Base-by-base conservation (phyloP, 495 filamentous ascomycete genomes). In the Xylaria longipes region DNA sequence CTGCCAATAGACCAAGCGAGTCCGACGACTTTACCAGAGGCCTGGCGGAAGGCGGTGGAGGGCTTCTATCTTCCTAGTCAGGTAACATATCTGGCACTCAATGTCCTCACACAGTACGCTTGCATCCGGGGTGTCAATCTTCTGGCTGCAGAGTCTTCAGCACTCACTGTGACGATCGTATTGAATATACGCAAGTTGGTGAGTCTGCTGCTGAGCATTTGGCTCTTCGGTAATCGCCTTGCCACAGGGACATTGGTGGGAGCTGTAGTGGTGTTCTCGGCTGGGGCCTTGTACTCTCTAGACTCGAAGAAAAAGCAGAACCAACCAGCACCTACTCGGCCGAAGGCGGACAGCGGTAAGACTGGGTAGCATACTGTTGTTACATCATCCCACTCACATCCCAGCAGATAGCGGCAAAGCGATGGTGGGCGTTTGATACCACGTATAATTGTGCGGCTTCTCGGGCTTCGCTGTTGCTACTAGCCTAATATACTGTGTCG, bases 111-210 rank as follows among this genome's bases (percentile, higher is more conserved):
- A 35, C 96, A 99, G 81, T 96, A 97, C 76, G 85, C 92, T 25
- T 99, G 96, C 79, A 97, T 98, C 72, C 92, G 94, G 5, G 96
- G 96, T 2, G 96, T 99, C 43, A 98, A 99, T 74, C 87, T 97
- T 25, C 85, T 99, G 5, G 93, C 91, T 1, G 92, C 94, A 0
- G 90, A 90, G 57, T 92, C 93, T 3, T 94, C 95, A 20, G 97
- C 96, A 0, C 84, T 99, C 63, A 98, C 95, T 0, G 96, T 99
- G 20, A 97, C 95, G 1, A 96, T 99, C 52, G 93, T 97, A 41
- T 86, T 99, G 33, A 99, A 98, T 79, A 91, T 99, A 61, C 87
- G 96, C 75, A 99, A 99, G 81, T 84, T 99, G n/a, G 90, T 97
- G 25, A 97, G 93, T 71, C 86, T 98, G 68, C 79, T 97, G 71